A percentile compares a stretch with the other conserved stretches of the same genome.
phyloP scores from a whole-genome alignment of 345 rosid genomes.

The Lepidium sativum region DNA sequence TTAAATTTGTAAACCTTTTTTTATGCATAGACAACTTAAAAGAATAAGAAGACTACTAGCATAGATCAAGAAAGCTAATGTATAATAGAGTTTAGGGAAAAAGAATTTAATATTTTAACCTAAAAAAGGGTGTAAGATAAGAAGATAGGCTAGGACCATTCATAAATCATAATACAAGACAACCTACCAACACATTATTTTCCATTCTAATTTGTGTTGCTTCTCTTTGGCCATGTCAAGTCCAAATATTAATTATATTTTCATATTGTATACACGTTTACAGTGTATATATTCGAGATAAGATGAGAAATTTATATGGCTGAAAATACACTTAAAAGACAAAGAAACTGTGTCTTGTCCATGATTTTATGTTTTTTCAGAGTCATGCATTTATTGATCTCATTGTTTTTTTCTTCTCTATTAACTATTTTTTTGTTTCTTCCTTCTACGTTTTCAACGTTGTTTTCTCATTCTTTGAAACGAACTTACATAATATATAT shows the following conservation, averaged over 20 bases:
- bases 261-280: too few species aligned
- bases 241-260: background rate
- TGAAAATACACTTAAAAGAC: conserved; percentile 10
- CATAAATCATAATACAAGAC: conserved; percentile 20
- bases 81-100: background rate
- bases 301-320: conserved; percentile 18
- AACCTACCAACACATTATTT: conserved; percentile 21
- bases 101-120: background rate
- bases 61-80: background rate
- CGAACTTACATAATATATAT: background rate
- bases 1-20: too few species aligned
- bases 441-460: background rate
- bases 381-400: conserved; percentile 18
- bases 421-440: conserved; percentile 9
- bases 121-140: conserved; percentile 6
- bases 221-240: conserved; percentile 17
- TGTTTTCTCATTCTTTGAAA: conserved; percentile 17
- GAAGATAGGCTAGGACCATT: conserved; percentile 21
- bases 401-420: conserved; percentile 13
- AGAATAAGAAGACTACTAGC: too few species aligned
- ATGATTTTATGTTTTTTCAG: conserved; percentile 11
- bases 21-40: too few species aligned
- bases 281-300: conserved; percentile 10
- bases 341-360: conserved; percentile 19
- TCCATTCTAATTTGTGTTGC: conserved; percentile 20